Evolutionary conservation across 2,329 filamentous ascomycete species (phyloP).

Genomic region (Colletotrichum tropicicola): DNA sequence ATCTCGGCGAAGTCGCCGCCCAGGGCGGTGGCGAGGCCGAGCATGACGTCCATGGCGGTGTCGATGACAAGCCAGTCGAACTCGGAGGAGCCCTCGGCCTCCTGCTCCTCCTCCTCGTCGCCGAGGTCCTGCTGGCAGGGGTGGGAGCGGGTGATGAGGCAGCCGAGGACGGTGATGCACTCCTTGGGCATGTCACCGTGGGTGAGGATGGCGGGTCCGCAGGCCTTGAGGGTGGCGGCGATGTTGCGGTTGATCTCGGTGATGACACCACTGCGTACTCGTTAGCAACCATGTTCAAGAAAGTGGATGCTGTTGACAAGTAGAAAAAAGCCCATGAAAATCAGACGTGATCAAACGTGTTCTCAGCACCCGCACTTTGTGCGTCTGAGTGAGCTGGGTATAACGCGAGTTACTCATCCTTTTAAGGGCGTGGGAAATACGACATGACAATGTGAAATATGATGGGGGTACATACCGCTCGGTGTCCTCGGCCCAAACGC

Average conservation of each 20-base stretch:
- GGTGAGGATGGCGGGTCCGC: slow-evolving; percentile 85
- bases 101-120: slow-evolving; percentile 79
- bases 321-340: slow-evolving; percentile 35
- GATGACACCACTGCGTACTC: slow-evolving; percentile 74
- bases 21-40: slow-evolving; percentile 83
- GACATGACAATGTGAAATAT: slow-evolving; percentile 9
- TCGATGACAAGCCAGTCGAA: slow-evolving; percentile 98
- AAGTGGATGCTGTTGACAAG: slow-evolving; percentile 21
- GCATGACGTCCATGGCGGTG: slow-evolving; percentile 90
- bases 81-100: slow-evolving; percentile 85
- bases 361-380: slow-evolving; percentile 87
- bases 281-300: slow-evolving; percentile 50
- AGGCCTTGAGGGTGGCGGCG: slow-evolving; percentile 88
- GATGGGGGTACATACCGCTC: slow-evolving; percentile 85
- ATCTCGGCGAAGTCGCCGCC: slow-evolving; percentile 84
- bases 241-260: slow-evolving; percentile 96
- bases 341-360: slow-evolving; percentile 64
- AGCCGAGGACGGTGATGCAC: slow-evolving; percentile 76
- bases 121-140: slow-evolving; percentile 92
- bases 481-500: slow-evolving; percentile 87
- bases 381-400: slow-evolving; percentile 99
- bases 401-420: slow-evolving; percentile 94
- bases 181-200: slow-evolving; percentile 79
- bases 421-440: slow-evolving; percentile 36
- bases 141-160: slow-evolving; percentile 89